Evolutionary conservation across 2,329 filamentous ascomycete genomes (phyloP).

Genomic region (Berkeleyomyces rouxiae): DNA sequence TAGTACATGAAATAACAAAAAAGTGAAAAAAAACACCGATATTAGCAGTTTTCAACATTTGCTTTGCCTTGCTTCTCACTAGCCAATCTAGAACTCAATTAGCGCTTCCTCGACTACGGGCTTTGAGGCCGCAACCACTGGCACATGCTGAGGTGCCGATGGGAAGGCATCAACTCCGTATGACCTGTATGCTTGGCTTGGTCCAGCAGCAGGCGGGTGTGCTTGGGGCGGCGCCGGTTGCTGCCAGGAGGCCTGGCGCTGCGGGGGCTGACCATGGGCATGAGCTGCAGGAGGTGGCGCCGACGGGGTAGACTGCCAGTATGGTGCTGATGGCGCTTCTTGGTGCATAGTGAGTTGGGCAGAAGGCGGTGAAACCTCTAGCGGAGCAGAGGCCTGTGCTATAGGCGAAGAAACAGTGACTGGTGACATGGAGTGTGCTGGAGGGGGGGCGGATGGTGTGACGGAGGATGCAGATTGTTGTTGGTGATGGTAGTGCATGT

Average conservation of each 20-base stretch:
- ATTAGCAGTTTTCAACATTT: not conserved
- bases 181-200: slow-evolving; percentile 18
- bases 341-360: slow-evolving; percentile 12
- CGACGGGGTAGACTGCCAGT: slow-evolving; percentile 4
- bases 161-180: slow-evolving; percentile 49
- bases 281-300: not conserved
- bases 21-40: not conserved
- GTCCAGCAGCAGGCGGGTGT: slow-evolving; percentile 16
- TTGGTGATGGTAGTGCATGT: slow-evolving; percentile 19
- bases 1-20: not conserved
- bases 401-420: slow-evolving; percentile 4
- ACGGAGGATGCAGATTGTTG: not conserved
- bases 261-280: slow-evolving; percentile 16
- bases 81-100: slow-evolving; percentile 37
- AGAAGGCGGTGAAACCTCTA: slow-evolving; percentile 6
- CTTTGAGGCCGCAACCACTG: slow-evolving; percentile 25
- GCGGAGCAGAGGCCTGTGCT: not conserved
- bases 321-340: slow-evolving; percentile 12
- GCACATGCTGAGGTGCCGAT: slow-evolving; percentile 45
- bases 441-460: not conserved
- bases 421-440: slow-evolving; percentile 7
- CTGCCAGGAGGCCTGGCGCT: slow-evolving; percentile 17
- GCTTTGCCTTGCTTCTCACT: no score
- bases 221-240: slow-evolving; percentile 20
- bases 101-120: slow-evolving; percentile 56